Evolutionary conservation across 1,284 basidiomycete species (phyloP), one percentile per base, ranked within the genome.

Genomic region (Trametes polyzona): DNA sequence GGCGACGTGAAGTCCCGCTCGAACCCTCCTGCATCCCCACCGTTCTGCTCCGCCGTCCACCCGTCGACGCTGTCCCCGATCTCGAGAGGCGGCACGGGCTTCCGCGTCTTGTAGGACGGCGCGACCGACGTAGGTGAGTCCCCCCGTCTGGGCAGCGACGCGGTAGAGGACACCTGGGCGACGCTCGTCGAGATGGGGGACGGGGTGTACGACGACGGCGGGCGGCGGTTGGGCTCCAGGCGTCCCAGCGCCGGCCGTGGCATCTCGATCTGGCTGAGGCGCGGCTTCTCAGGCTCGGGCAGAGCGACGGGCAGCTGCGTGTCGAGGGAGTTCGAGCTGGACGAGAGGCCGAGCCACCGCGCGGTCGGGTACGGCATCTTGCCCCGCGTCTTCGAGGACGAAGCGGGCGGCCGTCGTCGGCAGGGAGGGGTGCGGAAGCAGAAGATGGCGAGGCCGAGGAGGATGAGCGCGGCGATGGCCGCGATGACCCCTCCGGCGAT

Each of bases 401-500:
- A 3, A 2, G 27, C 29, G 35, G 24, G 47, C 11, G 4, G 47
- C 10, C 59, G 61, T 10, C 58, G 59, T 11, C 58, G 52, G 11
- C 55, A 58, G 9, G 49, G 39, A 29, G 54, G 52, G 21, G 23
- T 26, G 19, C 58, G 58, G 12, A 58, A 57, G 43, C 65, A 65
- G 52, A 67, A 47, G 40, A 66, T 60, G 32, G 69, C 62, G 50
- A 61, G 61, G 49, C 63, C 52, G 16, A 39, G 54, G 5, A 58
- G 61, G 10, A 48, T 58, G 21, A 71, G 19, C 29, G 68, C 49
- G 14, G 64, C 65, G n/a, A 73, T 49, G 26, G 69, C 73, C n/a
- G 71, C 73, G n/a, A 75, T 57, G 32, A 74, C 68, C 17, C 72
- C 71, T 9, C 74, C 74, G 8, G 67, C 71, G 23, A 76, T 71